A percentile compares a stretch with the other conserved stretches of the same genome.
Evolutionary conservation across 2,329 filamentous ascomycete genomes (phyloP).

Genomic region (Nakataea oryzae): DNA sequence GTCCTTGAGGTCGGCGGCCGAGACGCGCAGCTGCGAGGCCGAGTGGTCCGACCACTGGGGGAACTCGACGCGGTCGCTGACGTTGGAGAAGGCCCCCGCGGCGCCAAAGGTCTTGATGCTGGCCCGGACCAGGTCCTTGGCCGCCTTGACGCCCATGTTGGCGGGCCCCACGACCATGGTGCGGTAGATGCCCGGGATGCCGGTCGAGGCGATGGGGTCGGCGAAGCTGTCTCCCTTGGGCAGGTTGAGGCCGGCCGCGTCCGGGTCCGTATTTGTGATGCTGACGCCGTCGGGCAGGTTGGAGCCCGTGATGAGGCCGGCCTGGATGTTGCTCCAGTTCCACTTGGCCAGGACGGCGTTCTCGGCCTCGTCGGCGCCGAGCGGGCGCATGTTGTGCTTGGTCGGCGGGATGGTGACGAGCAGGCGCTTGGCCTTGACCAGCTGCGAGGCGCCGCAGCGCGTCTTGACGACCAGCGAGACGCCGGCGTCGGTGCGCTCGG

Average conservation of each 20-base stretch:
- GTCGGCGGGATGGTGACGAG: slow-evolving; percentile 23
- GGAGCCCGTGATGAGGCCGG: slow-evolving; percentile 13
- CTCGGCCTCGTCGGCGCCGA: slow-evolving; percentile 19
- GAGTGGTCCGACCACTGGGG: slow-evolving; percentile 12
- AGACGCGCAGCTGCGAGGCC: slow-evolving; percentile 13
- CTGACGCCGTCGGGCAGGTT: slow-evolving; percentile 8
- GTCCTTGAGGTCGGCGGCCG: slow-evolving; percentile 11
- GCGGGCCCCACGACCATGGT: slow-evolving; percentile 3
- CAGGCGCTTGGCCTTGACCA: slow-evolving; percentile 19
- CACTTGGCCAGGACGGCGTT: slow-evolving; percentile 16
- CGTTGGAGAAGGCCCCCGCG: neutral
- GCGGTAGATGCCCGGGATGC: neutral
- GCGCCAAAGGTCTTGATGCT: neutral
- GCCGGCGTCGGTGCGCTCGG: slow-evolving; percentile 14
- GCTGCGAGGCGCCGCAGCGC: slow-evolving; percentile 8
- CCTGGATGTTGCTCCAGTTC: slow-evolving; percentile 16
- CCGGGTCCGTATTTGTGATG: neutral
- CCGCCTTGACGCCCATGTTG: neutral
- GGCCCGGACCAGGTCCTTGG: slow-evolving; percentile 1
- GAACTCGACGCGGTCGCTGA: slow-evolving; percentile 7
- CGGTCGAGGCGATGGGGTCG: neutral
- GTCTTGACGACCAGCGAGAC: slow-evolving; percentile 14
- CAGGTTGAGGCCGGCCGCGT: neutral
- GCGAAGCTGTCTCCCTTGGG: slow-evolving; percentile 2
- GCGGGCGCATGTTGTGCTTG: slow-evolving; percentile 15